phyloP scores from a whole-genome alignment of 2,329 filamentous ascomycete species.

The Gaeumannomyces tritici region DNA sequence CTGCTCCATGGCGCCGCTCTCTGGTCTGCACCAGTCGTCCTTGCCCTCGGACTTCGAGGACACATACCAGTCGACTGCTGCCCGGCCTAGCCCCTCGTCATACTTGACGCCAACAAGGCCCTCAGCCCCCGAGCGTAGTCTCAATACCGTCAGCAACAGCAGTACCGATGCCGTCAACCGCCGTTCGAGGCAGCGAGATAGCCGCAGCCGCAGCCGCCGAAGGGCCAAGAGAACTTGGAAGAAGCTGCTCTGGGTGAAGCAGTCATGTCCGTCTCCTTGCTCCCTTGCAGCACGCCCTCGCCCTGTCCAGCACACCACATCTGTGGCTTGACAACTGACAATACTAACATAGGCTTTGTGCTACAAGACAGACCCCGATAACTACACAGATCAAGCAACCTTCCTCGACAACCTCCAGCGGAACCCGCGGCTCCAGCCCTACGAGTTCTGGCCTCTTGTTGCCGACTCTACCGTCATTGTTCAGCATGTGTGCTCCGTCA shows the following conservation, averaged over 20 bases:
- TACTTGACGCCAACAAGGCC: background rate
- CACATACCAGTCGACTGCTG: background rate
- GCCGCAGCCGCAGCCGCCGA: conserved; percentile 52
- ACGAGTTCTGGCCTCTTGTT: conserved; percentile 96
- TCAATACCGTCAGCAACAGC: background rate
- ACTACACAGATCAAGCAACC: conserved; percentile 94
- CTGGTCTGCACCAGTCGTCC: conserved; percentile 1
- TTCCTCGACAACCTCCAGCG: conserved; percentile 94
- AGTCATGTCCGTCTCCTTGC: conserved; percentile 54
- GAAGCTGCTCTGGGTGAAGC: conserved; percentile 96
- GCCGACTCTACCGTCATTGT: conserved; percentile 94
- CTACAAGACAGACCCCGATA: conserved; percentile 68
- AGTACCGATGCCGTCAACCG: background rate
- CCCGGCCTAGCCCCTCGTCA: background rate
- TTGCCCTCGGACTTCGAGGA: background rate
- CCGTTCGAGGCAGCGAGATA: conserved; percentile 20
- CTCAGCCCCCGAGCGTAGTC: background rate
- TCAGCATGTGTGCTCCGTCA: conserved; percentile 90
- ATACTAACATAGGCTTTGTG: background rate
- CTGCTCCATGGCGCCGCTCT: conserved; percentile 3
- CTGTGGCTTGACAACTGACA: conserved; percentile 4
- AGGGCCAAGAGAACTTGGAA: conserved; percentile 73
- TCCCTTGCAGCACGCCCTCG: too few species aligned
- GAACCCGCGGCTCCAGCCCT: conserved; percentile 86
- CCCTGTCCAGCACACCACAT: background rate